These are phyloP conservation scores for Fraxinus latifolia DNA, from an alignment of 305 asterid genomes.

Conservation along the genomic window DNA sequence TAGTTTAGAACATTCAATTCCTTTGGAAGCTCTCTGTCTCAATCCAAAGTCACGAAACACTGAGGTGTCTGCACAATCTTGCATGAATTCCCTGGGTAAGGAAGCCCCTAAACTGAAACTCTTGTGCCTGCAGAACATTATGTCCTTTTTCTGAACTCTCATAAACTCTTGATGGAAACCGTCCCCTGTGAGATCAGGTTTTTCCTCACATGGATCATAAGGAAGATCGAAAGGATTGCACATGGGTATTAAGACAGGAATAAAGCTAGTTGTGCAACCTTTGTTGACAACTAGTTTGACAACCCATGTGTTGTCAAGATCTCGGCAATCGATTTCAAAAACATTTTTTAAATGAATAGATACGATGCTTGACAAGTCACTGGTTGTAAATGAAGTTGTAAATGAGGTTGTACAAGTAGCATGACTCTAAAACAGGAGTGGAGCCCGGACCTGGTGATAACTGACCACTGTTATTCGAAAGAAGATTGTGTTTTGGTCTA, in stretches of 20 bases:
- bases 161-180: constrained; percentile 66
- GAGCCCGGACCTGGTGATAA: constrained; percentile 70
- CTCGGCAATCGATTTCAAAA: too few species aligned
- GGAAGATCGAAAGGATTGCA: constrained; percentile 87
- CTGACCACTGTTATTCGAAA: constrained; percentile 8
- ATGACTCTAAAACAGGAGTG: constrained; percentile 40
- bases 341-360: too few species aligned
- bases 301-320: too few species aligned
- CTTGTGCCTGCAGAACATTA: constrained; percentile 54
- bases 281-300: too few species aligned
- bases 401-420: too few species aligned
- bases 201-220: constrained; percentile 89
- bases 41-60: constrained; percentile 20
- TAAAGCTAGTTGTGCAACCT: too few species aligned
- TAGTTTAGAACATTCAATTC: constrained; percentile 23
- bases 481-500: constrained; percentile 37
- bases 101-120: constrained; percentile 48
- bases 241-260: constrained; percentile 51
- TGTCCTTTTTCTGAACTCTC: constrained; percentile 40
- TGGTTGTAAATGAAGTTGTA: too few species aligned
- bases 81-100: constrained; percentile 22
- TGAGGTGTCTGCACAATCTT: constrained; percentile 17
- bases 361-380: too few species aligned
- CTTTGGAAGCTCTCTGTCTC: constrained; percentile 17
- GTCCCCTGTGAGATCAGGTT: constrained; percentile 69